These are phyloP conservation scores for Ordospora pajunii DNA, from an alignment of 371 early-diverging fungal genomes.

Conservation along the genomic window DNA sequence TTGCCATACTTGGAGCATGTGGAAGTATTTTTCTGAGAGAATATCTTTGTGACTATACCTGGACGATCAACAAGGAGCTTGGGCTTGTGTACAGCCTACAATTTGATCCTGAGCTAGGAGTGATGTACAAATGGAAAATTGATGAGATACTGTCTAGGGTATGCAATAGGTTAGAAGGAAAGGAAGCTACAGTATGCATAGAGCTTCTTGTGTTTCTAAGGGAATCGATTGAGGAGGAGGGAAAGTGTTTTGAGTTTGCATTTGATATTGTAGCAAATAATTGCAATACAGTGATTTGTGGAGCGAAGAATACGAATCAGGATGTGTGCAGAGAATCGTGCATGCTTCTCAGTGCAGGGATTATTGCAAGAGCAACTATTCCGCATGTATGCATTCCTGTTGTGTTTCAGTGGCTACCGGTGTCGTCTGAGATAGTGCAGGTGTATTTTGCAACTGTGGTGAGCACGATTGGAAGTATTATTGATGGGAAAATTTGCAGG, in stretches of 20 bases:
- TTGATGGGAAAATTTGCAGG: neutral
- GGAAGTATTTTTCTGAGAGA: conserved; percentile 4
- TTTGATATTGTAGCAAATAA: neutral
- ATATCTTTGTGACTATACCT: neutral
- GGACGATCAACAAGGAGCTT: conserved; percentile 14
- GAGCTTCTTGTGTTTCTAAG: neutral
- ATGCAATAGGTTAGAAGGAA: neutral
- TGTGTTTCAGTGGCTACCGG: neutral
- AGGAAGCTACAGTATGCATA: neutral
- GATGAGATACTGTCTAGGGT: conserved; percentile 14
- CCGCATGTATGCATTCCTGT: neutral
- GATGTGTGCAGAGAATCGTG: neutral
- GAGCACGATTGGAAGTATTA: neutral
- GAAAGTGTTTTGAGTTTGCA: neutral
- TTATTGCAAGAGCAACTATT: neutral
- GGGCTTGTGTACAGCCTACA: conserved; percentile 22
- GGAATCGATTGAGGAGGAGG: neutral
- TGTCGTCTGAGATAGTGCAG: neutral
- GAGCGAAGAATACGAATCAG: neutral
- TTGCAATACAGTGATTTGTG: neutral
- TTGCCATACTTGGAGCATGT: conserved; percentile 15
- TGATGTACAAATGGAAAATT: conserved; percentile 8
- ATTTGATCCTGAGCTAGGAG: conserved; percentile 10
- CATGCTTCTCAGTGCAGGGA: neutral
- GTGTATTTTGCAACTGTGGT: neutral